These are phyloP conservation scores for Fraxinus velutina DNA, from an alignment of 305 asterid genomes.

Conservation along the genomic window DNA sequence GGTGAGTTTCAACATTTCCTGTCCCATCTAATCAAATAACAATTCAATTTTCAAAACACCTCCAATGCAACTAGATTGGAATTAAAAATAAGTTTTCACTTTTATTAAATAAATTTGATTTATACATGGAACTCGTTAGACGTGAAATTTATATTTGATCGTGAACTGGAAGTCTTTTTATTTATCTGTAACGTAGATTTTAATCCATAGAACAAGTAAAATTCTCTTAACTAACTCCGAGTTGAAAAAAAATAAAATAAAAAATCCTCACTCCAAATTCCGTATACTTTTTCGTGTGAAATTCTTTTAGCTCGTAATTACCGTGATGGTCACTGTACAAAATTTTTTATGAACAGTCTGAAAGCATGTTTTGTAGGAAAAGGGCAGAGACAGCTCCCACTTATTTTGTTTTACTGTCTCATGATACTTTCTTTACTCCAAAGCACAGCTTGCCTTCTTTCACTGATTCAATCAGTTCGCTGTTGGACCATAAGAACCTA, in stretches of 20 bases:
- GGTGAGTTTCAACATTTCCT: background rate
- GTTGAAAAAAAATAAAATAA: background rate
- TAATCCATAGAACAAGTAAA: background rate
- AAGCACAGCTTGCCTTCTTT: background rate
- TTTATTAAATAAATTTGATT: background rate
- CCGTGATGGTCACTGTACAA: background rate
- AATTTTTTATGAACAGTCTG: background rate
- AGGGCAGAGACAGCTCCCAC: background rate
- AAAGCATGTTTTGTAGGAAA: background rate
- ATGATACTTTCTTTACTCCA: constrained; percentile 5
- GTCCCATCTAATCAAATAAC: background rate
- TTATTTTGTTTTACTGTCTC: background rate
- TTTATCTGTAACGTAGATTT: background rate
- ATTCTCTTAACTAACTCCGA: background rate
- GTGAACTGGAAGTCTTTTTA: background rate
- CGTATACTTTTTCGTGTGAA: background rate
- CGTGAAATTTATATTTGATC: background rate
- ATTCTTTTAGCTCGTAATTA: background rate
- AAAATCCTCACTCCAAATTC: too few species aligned
- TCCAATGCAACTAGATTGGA: background rate
- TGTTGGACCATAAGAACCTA: background rate
- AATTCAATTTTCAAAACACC: background rate
- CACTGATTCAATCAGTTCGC: background rate
- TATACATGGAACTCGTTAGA: background rate
- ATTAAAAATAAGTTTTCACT: too few species aligned